Base-by-base conservation (phyloP, 2,329 filamentous ascomycete species). In the Pseudogymnoascus destructans region DNA sequence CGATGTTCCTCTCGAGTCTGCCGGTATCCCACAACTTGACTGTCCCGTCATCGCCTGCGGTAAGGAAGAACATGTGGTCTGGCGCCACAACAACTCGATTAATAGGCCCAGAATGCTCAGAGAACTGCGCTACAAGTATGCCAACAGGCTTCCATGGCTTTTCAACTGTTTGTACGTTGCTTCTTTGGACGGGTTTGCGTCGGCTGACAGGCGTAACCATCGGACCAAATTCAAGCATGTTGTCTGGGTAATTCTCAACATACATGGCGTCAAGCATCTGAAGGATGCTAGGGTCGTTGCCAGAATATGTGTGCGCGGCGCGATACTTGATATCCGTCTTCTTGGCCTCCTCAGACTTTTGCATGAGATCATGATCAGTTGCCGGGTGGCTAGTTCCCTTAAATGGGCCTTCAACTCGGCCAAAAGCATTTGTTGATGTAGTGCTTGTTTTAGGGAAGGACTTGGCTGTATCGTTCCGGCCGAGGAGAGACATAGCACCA, bases 1-100 rank as follows among this genome's bases (percentile, higher is more conserved):
- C 86, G 55, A 97, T 82, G 68, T 96, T 97, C 46, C 90, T 86
- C 72, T 98, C 93, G 5, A 98, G 77, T 21, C 93, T 81, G 23
- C 84, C 84, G 23, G 89, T 86, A 72, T 98, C 93, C 93, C 93
- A 98, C 4, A 98, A 79, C 67, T 89, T 95, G 59, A 96, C 88
- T 5, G 81, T 83, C 2, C 93, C 89, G 70, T 98, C 93, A 66
- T 95, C 89, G 8, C 91, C 92, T 5, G 85, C 92, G 0, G 93
- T 97, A 59, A 96, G 79, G 71, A 98, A 98, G 73, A 98, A 98
- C 3, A 85, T 75, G 69, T 98, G 92, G 67, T 98, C 93, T 0
- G 92, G 89, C 1, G 93, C 85, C 6, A 89, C 81, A 1, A 87
- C 77, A 9, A 97, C 81, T 8, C 91, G 82, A 66, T 87, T 95